Percentiles rank a stretch among this genome's conserved stretches.
These are phyloP conservation scores for Calophaca sinica DNA, from an alignment of 306 rosid genomes.

Conservation along the genomic window DNA sequence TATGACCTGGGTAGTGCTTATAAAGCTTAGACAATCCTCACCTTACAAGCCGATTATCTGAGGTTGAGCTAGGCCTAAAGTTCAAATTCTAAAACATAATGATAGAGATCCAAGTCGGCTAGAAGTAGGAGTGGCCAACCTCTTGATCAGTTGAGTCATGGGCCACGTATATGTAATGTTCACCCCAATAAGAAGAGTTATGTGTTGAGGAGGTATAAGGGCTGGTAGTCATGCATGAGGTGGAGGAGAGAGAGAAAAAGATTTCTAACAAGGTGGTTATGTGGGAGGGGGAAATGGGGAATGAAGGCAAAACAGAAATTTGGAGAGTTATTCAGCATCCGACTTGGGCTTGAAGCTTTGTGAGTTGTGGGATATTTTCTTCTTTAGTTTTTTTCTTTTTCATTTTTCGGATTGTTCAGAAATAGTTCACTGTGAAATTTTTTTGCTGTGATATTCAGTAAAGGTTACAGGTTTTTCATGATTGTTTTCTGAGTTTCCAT, in stretches of 20 bases:
- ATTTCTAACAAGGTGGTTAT: background rate
- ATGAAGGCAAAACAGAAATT: background rate
- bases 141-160: slow-evolving; percentile 5
- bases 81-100: background rate
- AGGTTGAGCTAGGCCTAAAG: too few relatives aligned
- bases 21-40: too few relatives aligned
- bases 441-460: background rate
- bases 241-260: background rate
- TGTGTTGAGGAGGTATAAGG: slow-evolving; percentile 1
- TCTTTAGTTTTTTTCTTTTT: slow-evolving; percentile 12
- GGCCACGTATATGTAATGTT: background rate
- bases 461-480: slow-evolving; percentile 29
- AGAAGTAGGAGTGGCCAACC: background rate
- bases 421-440: slow-evolving; percentile 2
- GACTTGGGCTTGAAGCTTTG: slow-evolving; percentile 1
- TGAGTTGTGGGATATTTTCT: slow-evolving; percentile 22
- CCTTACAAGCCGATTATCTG: too few relatives aligned
- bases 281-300: background rate
- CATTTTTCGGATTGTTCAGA: background rate
- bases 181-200: background rate
- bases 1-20: too few relatives aligned
- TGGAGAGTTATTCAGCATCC: slow-evolving; percentile 12
- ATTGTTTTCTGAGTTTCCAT: slow-evolving; percentile 1
- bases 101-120: background rate
- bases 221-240: slow-evolving; percentile 20